These are phyloP conservation scores for Pythium dissotocum DNA, from an alignment of 352 stramenopile genomes.

Conservation along the genomic window DNA sequence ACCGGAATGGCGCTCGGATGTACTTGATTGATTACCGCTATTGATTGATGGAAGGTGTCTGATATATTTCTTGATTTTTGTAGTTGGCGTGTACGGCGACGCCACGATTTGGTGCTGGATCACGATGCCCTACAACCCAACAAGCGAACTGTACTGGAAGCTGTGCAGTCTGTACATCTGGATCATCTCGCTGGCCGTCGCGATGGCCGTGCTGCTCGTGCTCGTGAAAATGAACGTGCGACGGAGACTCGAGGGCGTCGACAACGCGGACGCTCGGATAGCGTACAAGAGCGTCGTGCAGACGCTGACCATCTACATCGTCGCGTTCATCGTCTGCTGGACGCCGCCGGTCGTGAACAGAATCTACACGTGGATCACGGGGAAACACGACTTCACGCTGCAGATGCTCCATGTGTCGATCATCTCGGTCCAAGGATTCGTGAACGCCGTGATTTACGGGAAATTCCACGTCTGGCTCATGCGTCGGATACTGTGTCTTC, in stretches of 20 bases:
- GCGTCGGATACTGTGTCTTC: background rate
- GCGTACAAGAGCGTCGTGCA: conserved; percentile 84
- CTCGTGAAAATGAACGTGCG: conserved; percentile 83
- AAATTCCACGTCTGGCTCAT: conserved; percentile 73
- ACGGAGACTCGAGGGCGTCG: conserved; percentile 62
- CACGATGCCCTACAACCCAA: background rate
- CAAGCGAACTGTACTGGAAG: conserved; percentile 73
- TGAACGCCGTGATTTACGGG: conserved; percentile 85
- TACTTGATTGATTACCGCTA: conserved; percentile 15
- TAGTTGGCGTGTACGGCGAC: conserved; percentile 10
- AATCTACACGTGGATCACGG: conserved; percentile 39
- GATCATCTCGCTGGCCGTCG: conserved; percentile 40
- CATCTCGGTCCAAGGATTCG: conserved; percentile 78
- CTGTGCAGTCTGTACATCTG: conserved; percentile 22
- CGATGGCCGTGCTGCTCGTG: conserved; percentile 64
- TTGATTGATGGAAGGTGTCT: background rate
- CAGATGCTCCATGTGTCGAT: conserved; percentile 75
- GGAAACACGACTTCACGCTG: conserved; percentile 67
- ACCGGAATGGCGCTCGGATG: conserved; percentile 48
- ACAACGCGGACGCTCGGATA: conserved; percentile 72
- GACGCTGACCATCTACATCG: conserved; percentile 84
- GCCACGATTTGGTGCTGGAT: background rate
- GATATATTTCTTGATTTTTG: background rate
- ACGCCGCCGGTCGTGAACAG: conserved; percentile 45
- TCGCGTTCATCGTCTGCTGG: conserved; percentile 83